A percentile compares a stretch with the other conserved stretches of the same genome.
phyloP scores from a whole-genome alignment of 1,284 basidiomycete species.

The Earliella scabrosa region DNA sequence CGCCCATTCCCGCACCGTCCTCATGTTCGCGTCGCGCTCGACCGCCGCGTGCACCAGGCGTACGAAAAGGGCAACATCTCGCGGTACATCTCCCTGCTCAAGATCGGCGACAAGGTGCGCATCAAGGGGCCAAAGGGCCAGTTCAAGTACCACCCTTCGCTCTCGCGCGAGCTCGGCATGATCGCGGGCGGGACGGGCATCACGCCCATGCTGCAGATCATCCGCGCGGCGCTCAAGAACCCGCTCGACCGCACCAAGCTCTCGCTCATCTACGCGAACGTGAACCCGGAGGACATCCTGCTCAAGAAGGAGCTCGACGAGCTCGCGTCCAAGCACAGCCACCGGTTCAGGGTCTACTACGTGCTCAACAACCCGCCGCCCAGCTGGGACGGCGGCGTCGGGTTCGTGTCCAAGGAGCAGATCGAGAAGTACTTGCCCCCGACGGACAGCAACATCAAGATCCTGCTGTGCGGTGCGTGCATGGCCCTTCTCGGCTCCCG shows the following conservation, averaged over 20 bases:
- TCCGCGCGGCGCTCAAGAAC: conserved; percentile 88
- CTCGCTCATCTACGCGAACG: conserved; percentile 95
- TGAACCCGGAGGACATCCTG: conserved; percentile 87
- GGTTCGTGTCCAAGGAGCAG: conserved; percentile 95
- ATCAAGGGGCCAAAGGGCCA: conserved; percentile 97
- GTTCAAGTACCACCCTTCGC: conserved; percentile 78
- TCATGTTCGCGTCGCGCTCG: background rate
- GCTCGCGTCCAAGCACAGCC: conserved; percentile 69
- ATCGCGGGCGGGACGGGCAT: conserved; percentile 97
- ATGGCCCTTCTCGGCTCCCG: no score
- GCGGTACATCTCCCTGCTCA: conserved; percentile 78
- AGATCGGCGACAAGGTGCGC: conserved; percentile 84
- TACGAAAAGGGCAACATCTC: conserved; percentile 99
- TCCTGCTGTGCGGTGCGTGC: conserved; percentile 81
- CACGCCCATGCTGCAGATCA: conserved; percentile 98
- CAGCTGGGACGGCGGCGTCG: conserved; percentile 86
- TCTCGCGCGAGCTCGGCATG: conserved; percentile 87
- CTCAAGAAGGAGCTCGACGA: conserved; percentile 87
- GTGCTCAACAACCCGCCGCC: conserved; percentile 93
- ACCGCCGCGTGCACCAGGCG: conserved; percentile 53
- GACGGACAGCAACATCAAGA: conserved; percentile 69
- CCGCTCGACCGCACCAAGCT: conserved; percentile 82
- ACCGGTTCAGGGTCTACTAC: conserved; percentile 85
- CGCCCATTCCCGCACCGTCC: background rate
- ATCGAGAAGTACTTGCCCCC: conserved; percentile 79